phyloP scores from a whole-genome alignment of 192 early-diverging fungal genomes.

The Umbelopsis ramanniana region DNA sequence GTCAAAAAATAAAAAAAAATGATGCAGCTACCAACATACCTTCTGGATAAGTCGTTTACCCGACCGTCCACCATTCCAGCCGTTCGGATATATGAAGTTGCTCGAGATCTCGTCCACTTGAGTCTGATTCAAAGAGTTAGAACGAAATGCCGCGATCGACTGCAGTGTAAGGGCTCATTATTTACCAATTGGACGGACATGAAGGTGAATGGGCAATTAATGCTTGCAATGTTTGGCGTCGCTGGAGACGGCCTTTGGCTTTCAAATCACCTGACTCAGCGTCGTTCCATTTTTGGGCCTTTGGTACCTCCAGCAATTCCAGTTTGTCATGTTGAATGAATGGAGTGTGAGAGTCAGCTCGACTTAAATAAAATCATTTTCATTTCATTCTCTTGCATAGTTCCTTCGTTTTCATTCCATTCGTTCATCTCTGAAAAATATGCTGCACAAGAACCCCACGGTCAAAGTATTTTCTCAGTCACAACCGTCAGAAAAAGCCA shows the following conservation, averaged over 20 bases:
- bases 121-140: neutral
- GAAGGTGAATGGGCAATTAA: neutral
- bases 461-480: conserved; percentile 11
- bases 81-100: conserved; percentile 14
- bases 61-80: conserved; percentile 19
- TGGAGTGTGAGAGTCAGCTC: neutral
- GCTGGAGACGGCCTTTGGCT: neutral
- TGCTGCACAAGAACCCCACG: neutral
- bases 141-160: neutral
- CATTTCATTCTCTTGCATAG: neutral
- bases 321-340: neutral
- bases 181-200: neutral
- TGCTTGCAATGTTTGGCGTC: too few species aligned
- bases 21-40: neutral
- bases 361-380: neutral
- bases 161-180: neutral
- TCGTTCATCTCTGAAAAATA: neutral
- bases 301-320: neutral
- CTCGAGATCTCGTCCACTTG: conserved; percentile 1
- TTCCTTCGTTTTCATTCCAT: neutral
- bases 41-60: conserved; percentile 19
- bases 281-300: neutral
- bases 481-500: neutral
- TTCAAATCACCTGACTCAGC: neutral
- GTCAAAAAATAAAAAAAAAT: too few species aligned